Conservation (phyloP, 1,139 yeast species). For the Hanseniaspora sp. region DNA sequence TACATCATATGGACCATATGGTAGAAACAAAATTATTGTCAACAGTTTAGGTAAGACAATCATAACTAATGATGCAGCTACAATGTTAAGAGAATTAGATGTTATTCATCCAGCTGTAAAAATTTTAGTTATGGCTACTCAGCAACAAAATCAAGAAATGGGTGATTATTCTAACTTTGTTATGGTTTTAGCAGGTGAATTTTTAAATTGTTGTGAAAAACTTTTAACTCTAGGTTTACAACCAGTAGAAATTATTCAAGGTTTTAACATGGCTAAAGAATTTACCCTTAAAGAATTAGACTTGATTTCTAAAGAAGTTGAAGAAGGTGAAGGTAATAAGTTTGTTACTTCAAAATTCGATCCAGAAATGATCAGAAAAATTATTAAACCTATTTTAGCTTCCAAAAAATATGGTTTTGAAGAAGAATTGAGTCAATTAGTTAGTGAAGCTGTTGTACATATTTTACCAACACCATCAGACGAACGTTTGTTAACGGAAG, state of each 20-base stretch:
- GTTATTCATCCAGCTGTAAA: conserved; percentile 97
- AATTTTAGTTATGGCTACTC: conserved; percentile 87
- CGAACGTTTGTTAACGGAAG: conserved; percentile 35
- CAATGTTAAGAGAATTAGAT: conserved; percentile 85
- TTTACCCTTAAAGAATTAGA: conserved; percentile 62
- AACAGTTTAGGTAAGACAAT: conserved; percentile 74
- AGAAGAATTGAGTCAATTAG: conserved; percentile 61
- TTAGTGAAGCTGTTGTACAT: conserved; percentile 74
- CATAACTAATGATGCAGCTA: conserved; percentile 92
- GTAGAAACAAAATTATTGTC: conserved; percentile 89
- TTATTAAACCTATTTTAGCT: conserved; percentile 76
- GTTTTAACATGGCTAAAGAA: conserved; percentile 72
- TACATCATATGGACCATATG: conserved; percentile 95
- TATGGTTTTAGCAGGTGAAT: conserved; percentile 78
- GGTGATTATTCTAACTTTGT: conserved; percentile 70
- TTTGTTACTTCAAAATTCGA: conserved; percentile 28
- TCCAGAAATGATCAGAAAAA: conserved; percentile 36
- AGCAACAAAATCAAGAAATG: conserved; percentile 89
- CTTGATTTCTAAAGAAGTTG: conserved; percentile 50
- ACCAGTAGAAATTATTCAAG: conserved; percentile 83
- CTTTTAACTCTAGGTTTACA: conserved; percentile 74
- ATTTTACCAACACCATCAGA: conserved; percentile 47
- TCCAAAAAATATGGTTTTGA: conserved; percentile 91
- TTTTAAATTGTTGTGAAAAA: conserved; percentile 73
- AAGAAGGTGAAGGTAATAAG: conserved; percentile 46